Percentiles rank a stretch among this genome's conserved stretches.
Conservation (phyloP, 2,329 filamentous ascomycete genomes). For the Beauveria caledonica region DNA sequence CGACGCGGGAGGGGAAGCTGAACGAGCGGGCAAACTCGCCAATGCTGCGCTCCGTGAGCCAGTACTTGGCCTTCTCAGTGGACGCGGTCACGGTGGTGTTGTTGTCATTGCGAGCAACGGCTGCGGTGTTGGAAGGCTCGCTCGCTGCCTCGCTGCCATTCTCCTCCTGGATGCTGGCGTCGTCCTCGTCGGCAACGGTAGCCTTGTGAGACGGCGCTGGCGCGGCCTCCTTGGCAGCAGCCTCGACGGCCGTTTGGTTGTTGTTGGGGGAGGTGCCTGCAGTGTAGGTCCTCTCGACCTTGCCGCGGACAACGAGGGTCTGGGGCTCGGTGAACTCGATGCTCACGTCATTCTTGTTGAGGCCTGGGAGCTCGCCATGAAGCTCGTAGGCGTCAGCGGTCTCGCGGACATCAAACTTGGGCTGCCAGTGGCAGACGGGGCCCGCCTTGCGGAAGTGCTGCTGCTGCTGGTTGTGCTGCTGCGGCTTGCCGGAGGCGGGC, state of each 20-base stretch:
- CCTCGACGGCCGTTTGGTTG: constrained; percentile 24
- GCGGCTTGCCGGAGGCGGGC: background rate
- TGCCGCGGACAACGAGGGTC: constrained; percentile 63
- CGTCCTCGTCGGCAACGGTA: constrained; percentile 56
- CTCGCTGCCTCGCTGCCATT: constrained; percentile 23
- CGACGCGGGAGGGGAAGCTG: constrained; percentile 56
- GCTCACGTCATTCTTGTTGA: constrained; percentile 63
- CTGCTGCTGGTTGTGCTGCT: constrained; percentile 15
- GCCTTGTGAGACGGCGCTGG: constrained; percentile 42
- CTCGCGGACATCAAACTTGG: constrained; percentile 73
- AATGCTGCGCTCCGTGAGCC: constrained; percentile 58
- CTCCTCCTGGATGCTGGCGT: constrained; percentile 23
- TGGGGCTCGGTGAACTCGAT: constrained; percentile 74
- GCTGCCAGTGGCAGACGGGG: constrained; percentile 52
- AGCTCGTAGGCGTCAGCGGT: constrained; percentile 61
- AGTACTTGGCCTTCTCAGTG: constrained; percentile 51
- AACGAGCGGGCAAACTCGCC: constrained; percentile 63
- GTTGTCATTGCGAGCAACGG: constrained; percentile 23
- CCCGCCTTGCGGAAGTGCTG: constrained; percentile 17
- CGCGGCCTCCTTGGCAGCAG: constrained; percentile 38
- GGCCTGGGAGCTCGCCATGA: constrained; percentile 70
- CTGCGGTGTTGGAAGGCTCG: constrained; percentile 15
- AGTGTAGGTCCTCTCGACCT: constrained; percentile 55
- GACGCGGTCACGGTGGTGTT: constrained; percentile 18
- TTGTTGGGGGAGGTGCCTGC: constrained; percentile 38